Conservation (phyloP, 2,329 filamentous ascomycete species). For the Stagonosporopsis vannaccii region DNA sequence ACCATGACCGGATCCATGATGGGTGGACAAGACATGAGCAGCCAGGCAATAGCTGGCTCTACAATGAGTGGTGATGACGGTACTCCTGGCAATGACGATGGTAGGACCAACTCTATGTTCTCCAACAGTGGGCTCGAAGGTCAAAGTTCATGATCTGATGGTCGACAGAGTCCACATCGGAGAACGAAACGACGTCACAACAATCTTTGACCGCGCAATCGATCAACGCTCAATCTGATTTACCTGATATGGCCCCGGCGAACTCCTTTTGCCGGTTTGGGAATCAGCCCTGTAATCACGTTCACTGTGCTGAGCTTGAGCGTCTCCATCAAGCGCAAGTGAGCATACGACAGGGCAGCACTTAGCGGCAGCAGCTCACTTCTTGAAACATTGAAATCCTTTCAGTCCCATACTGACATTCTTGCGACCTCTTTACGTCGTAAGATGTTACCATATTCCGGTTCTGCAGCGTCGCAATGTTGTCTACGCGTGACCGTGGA, state of each 20-base stretch:
- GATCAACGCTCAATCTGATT: neutral
- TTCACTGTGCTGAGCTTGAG: conserved; percentile 17
- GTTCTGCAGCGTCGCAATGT: no score
- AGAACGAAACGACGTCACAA: conserved; percentile 7
- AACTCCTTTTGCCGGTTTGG: conserved; percentile 10
- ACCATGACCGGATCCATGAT: conserved; percentile 8
- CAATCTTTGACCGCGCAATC: conserved; percentile 1
- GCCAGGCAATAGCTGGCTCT: conserved; percentile 12
- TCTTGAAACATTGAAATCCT: neutral
- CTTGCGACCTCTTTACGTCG: no score
- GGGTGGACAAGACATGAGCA: conserved; percentile 22
- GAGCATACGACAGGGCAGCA: conserved; percentile 4
- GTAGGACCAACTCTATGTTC: conserved; percentile 29
- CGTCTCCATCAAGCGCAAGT: conserved; percentile 9
- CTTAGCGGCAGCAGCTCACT: conserved; percentile 1
- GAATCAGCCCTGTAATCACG: conserved; percentile 14
- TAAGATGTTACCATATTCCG: no score
- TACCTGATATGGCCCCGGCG: conserved; percentile 3
- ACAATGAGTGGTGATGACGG: conserved; percentile 25
- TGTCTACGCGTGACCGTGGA: no score
- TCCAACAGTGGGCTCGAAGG: conserved; percentile 28
- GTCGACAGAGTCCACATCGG: conserved; percentile 15
- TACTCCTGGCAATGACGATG: conserved; percentile 30
- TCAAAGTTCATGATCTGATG: conserved; percentile 25
- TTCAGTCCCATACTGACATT: no score